phyloP scores from a whole-genome alignment of 352 stramenopile genomes.

The Halophytophthora polymorphica region DNA sequence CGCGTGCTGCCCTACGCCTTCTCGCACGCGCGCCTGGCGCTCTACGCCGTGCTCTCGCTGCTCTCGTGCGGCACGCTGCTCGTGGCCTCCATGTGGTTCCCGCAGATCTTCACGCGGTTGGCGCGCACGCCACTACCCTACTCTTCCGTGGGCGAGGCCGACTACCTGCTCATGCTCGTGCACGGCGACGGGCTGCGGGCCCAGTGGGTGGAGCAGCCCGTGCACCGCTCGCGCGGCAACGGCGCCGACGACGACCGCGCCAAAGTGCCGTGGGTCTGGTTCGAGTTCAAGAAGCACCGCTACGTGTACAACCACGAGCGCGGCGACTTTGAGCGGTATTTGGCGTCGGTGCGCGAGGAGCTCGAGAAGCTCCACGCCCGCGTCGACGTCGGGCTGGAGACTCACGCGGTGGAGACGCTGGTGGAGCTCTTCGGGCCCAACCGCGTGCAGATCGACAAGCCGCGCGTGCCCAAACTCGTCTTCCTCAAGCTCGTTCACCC shows the following conservation, averaged over 20 bases:
- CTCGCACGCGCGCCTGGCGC: conserved; percentile 23
- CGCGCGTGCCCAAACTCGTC: conserved; percentile 31
- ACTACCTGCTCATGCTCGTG: conserved; percentile 46
- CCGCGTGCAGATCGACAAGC: conserved; percentile 35
- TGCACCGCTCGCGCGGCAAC: conserved; percentile 21
- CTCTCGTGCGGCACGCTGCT: conserved; percentile 22
- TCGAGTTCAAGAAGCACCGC: conserved; percentile 69
- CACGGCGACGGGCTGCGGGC: conserved; percentile 37
- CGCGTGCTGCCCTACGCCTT: conserved; percentile 36
- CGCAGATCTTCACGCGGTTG: conserved; percentile 60
- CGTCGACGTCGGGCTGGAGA: conserved; percentile 23
- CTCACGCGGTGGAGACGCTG: conserved; percentile 13
- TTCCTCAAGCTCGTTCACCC: conserved; percentile 56
- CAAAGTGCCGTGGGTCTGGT: conserved; percentile 42
- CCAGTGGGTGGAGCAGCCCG: conserved; percentile 36
- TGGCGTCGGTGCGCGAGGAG: conserved; percentile 29
- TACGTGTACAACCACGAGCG: conserved; percentile 58
- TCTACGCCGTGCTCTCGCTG: conserved; percentile 37
- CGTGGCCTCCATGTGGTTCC: conserved; percentile 55
- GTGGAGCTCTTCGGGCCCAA: conserved; percentile 42
- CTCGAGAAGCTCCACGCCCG: conserved; percentile 21
- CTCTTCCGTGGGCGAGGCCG: conserved; percentile 27
- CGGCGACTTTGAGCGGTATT: conserved; percentile 49
- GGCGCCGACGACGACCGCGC: conserved; percentile 10
- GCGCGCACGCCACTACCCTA: conserved; percentile 26